A percentile compares a stretch with the other conserved stretches of the same genome.
Evolutionary conservation across 2,329 filamentous ascomycete genomes (phyloP).

Genomic region (Orbilia brochopaga): DNA sequence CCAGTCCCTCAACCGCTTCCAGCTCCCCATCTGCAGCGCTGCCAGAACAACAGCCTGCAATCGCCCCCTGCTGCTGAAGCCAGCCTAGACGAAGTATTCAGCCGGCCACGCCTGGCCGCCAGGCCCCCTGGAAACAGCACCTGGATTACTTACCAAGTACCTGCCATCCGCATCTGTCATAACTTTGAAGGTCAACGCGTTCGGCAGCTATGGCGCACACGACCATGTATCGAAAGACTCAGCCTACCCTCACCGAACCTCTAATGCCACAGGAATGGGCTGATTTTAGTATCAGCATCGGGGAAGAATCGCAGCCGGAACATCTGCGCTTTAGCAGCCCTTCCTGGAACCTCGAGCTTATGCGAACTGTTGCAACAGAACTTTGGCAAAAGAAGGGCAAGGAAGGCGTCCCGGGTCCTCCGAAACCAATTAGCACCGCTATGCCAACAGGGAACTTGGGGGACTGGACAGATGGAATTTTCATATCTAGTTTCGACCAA

Average conservation of each 20-base stretch:
- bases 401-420: slow-evolving; percentile 8
- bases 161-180: neutral
- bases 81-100: too few species aligned
- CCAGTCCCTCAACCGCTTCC: too few species aligned
- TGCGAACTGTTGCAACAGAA: slow-evolving; percentile 13
- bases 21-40: too few species aligned
- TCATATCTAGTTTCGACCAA: neutral
- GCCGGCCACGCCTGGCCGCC: too few species aligned
- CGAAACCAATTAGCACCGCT: slow-evolving; percentile 8
- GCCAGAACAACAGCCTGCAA: too few species aligned
- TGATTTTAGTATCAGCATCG: slow-evolving; percentile 16
- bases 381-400: slow-evolving; percentile 20
- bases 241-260: slow-evolving; percentile 15
- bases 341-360: slow-evolving; percentile 36
- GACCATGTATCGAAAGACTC: neutral
- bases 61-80: too few species aligned
- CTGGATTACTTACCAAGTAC: neutral
- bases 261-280: slow-evolving; percentile 38
- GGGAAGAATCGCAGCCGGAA: slow-evolving; percentile 18
- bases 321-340: slow-evolving; percentile 33
- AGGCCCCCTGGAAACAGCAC: too few species aligned
- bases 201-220: neutral
- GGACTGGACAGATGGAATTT: slow-evolving; percentile 3
- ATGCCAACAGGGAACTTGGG: neutral
- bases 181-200: neutral